Base-by-base conservation (phyloP, 228 moss, liverwort and hornwort species). In the Sphagnum magellanicum region DNA sequence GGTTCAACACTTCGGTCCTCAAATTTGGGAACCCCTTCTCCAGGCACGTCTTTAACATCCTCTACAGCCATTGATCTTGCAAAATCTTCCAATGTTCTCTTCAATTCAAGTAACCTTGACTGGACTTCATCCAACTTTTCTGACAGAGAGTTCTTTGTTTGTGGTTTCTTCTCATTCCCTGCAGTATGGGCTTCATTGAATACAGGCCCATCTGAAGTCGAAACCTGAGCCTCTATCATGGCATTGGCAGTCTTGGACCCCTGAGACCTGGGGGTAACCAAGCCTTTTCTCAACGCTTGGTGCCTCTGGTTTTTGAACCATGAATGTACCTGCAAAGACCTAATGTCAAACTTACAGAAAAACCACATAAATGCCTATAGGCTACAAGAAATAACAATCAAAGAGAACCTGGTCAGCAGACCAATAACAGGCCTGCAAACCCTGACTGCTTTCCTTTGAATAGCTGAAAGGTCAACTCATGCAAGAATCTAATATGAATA, bases 291-390 rank as follows among this genome's bases (percentile, higher is more conserved):
- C 1, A 88, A 77, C 63, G 88, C 88, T 77, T 52, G 77, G 63
- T 83, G 85, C 63, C 97, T 85, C 55, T 91, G 91, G 74, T 93
- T 90, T 70, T 93, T 93, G 66, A 93, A 98, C 97, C 97, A 98
- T 60, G 82, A 77, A 79, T 80, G 84, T 10, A 93, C 90, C 91
- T 91, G 72, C 53, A 72, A 49, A 68, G 53, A 51, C 50, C 32
- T 32, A 32, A 32, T 32, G 67, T 16, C 8, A 51, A 46, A 50
- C 46, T 51, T 10, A 67, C 4, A 50, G 10, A 8, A 49, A 48
- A 46, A 49, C 49, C 48, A 59, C 59, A 59, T 59, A 11, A 59
- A 59, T 59, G 59, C 12, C 12, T 11, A 59, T 59, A 15, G 59
- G 15, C 11, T 11, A 11, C 15, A 3, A 59, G 59, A 59, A 0